Conservation (phyloP, 176 grass and related monocot species). For the Triticum urartu region DNA sequence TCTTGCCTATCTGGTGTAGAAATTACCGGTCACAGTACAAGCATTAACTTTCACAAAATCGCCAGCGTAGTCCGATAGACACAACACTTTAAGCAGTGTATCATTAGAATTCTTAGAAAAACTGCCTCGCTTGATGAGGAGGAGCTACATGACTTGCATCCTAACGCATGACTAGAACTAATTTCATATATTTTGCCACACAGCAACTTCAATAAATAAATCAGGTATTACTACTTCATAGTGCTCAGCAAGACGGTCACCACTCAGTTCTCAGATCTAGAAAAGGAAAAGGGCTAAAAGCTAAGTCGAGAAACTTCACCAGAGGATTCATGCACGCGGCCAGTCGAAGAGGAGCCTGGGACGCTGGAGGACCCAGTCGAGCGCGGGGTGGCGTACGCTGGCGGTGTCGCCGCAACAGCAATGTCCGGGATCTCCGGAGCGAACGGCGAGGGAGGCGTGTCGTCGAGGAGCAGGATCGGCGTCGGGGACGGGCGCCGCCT, state of each 20-base stretch:
- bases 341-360: not conserved
- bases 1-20: not conserved
- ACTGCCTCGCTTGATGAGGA: not conserved
- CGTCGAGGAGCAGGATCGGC: constrained; percentile 26
- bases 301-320: constrained; percentile 20
- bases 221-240: too few species aligned
- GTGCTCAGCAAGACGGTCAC: too few species aligned
- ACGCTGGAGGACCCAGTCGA: not conserved
- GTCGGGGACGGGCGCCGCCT: constrained; percentile 4
- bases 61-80: not conserved
- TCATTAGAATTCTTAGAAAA: not conserved
- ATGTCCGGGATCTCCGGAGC: not conserved
- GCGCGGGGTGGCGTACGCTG: constrained; percentile 1
- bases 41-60: not conserved
- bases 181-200: not conserved
- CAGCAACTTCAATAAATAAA: not conserved
- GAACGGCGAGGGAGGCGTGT: constrained; percentile 7
- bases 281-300: not conserved
- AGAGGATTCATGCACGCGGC: not conserved
- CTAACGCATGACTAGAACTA: not conserved
- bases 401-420: not conserved
- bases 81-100: not conserved
- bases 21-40: not conserved
- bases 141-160: not conserved
- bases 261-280: not conserved